Base-by-base conservation (phyloP, 2,329 filamentous ascomycete genomes). In the Cercospora berteroae region DNA sequence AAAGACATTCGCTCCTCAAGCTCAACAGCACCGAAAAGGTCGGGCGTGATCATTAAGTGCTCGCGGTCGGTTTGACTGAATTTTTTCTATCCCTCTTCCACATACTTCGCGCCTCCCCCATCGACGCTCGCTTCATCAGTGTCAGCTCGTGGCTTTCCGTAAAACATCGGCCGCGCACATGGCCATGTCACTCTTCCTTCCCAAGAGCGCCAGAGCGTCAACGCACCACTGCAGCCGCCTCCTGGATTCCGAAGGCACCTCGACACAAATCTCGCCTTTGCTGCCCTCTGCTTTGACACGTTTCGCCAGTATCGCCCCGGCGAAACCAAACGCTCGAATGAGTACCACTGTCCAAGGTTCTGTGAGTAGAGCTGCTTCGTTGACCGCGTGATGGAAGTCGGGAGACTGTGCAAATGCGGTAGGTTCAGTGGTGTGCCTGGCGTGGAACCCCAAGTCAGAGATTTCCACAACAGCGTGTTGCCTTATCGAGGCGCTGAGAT, bases 281-380 rank as follows among this genome's bases (percentile, higher is more conserved):
- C 60, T 50, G n/a, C 39, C 42, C 10, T 61, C 63, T 16, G 33
- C 33, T 18, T 57, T 50, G 8, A 68, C 56, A 29, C 64, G 55
- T 12, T 63, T 65, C 7, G 65, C 60, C 27, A 67, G 48, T 18
- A 69, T 64, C 7, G 63, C 63, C 2, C 67, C 69, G 20, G 69
- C 69, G 25, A 67, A 68, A 20, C 67, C 65, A 57, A 69, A 69
- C 12, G 67, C 61, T 18, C 68, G 66, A 9, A 71, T 64, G 10
- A 71, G 62, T 4, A 71, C 66, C 8, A 67, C 64, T 16, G 70
- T 70, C 70, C 70, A 71, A 12, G 70, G 70, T 18, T 71, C 70
- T 3, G 68, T 69, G n/a, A 71, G 68, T 12, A 71, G 50, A n/a
- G 70, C 70, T 16, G 68, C 70, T 58, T 69, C 66, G 56, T 70